These are phyloP conservation scores for Candida golubevii DNA, from an alignment of 805 yeast species.

Conservation along the genomic window DNA sequence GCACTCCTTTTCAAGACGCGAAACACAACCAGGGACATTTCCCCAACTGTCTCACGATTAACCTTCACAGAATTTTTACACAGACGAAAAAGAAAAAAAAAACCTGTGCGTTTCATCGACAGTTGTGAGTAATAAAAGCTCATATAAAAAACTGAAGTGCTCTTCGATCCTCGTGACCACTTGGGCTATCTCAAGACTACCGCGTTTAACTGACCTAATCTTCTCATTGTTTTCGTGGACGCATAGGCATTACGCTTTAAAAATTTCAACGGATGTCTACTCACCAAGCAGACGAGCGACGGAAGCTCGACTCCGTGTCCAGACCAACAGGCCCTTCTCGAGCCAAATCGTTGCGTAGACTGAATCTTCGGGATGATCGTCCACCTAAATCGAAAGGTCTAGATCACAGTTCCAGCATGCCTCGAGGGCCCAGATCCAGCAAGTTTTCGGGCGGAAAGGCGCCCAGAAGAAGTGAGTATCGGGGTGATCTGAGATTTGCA, in stretches of 20 bases:
- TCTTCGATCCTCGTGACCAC: no score
- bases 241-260: not conserved
- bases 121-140: no score
- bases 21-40: conserved; percentile 7
- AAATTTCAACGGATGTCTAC: not conserved
- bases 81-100: no score
- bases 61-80: not conserved
- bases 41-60: conserved; percentile 1
- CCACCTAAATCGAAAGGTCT: not conserved
- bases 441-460: not conserved
- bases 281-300: not conserved
- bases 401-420: conserved; percentile 2
- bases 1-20: conserved; percentile 5
- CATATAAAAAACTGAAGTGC: no score
- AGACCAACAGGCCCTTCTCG: not conserved
- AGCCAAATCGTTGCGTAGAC: not conserved
- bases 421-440: conserved; percentile 7
- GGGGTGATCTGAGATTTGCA: not conserved
- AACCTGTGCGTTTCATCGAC: no score
- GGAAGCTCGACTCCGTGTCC: not conserved
- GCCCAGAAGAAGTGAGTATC: not conserved
- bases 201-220: not conserved
- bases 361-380: not conserved
- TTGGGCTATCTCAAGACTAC: not conserved
- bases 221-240: conserved; percentile 2